These are phyloP conservation scores for Avena atlantica DNA, from an alignment of 176 grass and related monocot species.

Conservation along the genomic window DNA sequence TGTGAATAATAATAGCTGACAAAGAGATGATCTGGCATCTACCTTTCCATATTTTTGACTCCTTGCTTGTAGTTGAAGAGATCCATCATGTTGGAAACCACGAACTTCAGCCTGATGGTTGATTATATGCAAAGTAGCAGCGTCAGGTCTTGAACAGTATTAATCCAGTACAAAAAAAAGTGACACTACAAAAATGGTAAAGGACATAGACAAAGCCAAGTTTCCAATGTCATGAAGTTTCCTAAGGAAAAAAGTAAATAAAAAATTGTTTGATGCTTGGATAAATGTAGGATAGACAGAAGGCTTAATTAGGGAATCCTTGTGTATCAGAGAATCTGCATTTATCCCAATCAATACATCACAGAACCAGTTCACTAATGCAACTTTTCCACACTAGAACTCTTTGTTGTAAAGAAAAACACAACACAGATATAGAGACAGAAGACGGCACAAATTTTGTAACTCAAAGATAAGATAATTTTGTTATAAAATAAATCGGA, in stretches of 20 bases:
- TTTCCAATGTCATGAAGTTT: neutral
- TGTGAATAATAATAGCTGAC: neutral
- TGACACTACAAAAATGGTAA: neutral
- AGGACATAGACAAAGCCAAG: neutral
- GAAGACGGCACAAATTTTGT: neutral
- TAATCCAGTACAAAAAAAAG: neutral
- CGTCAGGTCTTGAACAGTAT: constrained; percentile 13
- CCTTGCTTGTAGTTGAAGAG: constrained; percentile 93
- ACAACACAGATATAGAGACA: neutral
- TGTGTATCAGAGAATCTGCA: neutral
- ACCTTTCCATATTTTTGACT: constrained; percentile 99
- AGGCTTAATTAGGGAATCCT: neutral
- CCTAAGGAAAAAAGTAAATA: neutral
- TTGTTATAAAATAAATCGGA: neutral
- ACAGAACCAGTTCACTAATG: neutral
- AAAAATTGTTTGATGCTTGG: neutral
- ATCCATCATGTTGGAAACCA: constrained; percentile 94
- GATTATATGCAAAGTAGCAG: constrained; percentile 31
- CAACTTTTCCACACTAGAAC: neutral
- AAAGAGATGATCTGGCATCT: constrained; percentile 18
- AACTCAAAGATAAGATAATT: neutral
- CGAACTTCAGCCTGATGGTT: constrained; percentile 87
- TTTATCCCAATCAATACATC: constrained; percentile 20
- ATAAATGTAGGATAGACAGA: neutral
- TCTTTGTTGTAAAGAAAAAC: neutral